Evolutionary conservation across 306 rosid species (phyloP), one percentile per base, ranked within the genome.

Genomic region (Canavalia ensiformis): DNA sequence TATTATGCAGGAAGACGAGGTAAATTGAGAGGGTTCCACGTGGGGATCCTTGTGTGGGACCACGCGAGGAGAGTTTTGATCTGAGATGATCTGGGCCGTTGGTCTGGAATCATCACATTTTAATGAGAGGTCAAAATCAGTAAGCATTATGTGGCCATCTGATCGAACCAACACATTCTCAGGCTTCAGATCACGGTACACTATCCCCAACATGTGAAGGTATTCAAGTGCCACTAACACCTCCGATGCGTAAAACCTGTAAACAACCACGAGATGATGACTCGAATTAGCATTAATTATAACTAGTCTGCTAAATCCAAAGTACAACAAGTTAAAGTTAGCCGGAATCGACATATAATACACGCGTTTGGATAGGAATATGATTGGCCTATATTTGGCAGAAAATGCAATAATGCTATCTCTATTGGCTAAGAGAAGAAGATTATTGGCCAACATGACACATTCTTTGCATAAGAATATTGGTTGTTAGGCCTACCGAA

Each of bases 121-220:
- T 78, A 88, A 88, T 2, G 91, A 88, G 58, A 88, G 91, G 81
- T 88, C 91, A 68, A 86, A 84, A 70, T 92, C 89, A 2, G 96
- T 91, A 73, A 93, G 92, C 96, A 91, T 91, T 70, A 93, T 93
- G 78, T 93, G 97, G 11, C 97, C 97, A 31, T 91, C 97, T 0
- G 90, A 91, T 83, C 94, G 85, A 64, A 93, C 94, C 31, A 93
- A 84, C 50, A 93, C 97, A 41, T 93, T 93, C 82, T 93, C 97
- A 0, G 97, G 97, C 79, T 93, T 93, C 0, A 93, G 85, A 86
- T 93, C 97, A 71, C 97, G 97, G 74, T 93, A 93, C 44, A 93
- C 94, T 54, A 93, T 91, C 51, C 97, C 97, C 87, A 91, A n/a
- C 97, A 93, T 93, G 90, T 93, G 97, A 78, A 93, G 97, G 84